Evolutionary conservation across 176 grass and related monocot genomes (phyloP).

Genomic region (Raddia distichophylla): DNA sequence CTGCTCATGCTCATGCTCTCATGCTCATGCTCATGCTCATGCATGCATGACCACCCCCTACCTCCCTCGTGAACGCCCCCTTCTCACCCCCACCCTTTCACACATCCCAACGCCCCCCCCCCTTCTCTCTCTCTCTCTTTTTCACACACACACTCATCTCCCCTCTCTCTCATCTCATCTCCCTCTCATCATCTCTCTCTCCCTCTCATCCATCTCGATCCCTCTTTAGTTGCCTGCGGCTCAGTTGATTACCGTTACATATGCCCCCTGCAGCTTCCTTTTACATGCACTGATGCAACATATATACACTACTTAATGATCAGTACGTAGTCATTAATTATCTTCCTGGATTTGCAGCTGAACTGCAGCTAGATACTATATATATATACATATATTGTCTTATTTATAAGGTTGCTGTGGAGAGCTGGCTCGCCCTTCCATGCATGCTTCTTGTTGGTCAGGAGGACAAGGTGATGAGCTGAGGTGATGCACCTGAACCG

Average conservation of each 20-base stretch:
- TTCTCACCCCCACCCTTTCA: conserved; percentile 78
- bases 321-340: too few species aligned
- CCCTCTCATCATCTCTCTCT: not conserved
- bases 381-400: too few species aligned
- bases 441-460: conserved; percentile 19
- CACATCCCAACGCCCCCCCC: conserved; percentile 61
- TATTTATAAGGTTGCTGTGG: too few species aligned
- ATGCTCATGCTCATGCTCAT: conserved; percentile 27
- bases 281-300: not conserved
- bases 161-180: not conserved
- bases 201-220: not conserved
- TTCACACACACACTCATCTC: not conserved
- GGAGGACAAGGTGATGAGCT: not conserved
- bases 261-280: not conserved
- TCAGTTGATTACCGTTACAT: too few species aligned
- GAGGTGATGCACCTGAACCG: conserved; percentile 34
- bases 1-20: conserved; percentile 25
- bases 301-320: too few species aligned
- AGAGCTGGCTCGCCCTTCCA: conserved; percentile 31
- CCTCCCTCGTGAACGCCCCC: conserved; percentile 68
- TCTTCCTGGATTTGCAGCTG: too few species aligned
- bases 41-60: not conserved
- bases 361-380: too few species aligned
- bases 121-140: not conserved
- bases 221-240: too few species aligned